Evolutionary conservation across 2,329 filamentous ascomycete species (phyloP), one percentile per base, ranked within the genome.

Genomic region (Xylaria sp.): DNA sequence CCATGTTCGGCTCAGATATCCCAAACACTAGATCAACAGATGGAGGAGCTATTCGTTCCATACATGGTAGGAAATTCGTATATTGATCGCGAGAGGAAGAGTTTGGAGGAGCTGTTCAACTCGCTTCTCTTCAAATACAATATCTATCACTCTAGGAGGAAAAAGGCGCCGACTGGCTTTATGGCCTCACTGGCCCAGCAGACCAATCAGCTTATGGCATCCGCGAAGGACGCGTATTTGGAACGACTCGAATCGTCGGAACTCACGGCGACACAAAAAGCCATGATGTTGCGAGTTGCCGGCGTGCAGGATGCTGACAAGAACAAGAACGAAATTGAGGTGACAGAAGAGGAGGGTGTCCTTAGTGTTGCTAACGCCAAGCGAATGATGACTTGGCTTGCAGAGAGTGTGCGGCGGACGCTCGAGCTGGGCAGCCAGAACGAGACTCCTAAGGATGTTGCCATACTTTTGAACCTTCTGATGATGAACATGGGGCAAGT

Each of bases 331-430:
- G 92, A 96, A 48, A 91, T 96, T 53, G 92, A 96, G 69, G 89
- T 97, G 26, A 87, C 88, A 0, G 94, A 97, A 55, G 87, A 93
- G 67, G 93, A 99, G 66, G 94, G 94, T 29, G 80, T 86, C 52
- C 77, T 97, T 21, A 93, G 87, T 62, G 79, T 95, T 4, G 79
- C 85, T n/a, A 92, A 90, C 70, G 91, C 92, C n/a, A 97, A 97
- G 75, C 85, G 94, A 52, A 99, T 99, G 92, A 82, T 99, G 56
- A 95, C 91, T 69, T 99, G 94, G 94, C 78, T 99, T 39, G 94
- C 94, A 2, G 94, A 99, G 76, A 92, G 91, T 58, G 93, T 99
- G 20, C 90, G 94, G 38, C 83, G 94, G 59, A 91, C 92, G 0
- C 80, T 99, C 8, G 94, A 99, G 71, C 80, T 99, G n/a, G 92